Base-by-base conservation (phyloP, 352 stramenopile genomes). In the Globisporangium iwayamae region DNA sequence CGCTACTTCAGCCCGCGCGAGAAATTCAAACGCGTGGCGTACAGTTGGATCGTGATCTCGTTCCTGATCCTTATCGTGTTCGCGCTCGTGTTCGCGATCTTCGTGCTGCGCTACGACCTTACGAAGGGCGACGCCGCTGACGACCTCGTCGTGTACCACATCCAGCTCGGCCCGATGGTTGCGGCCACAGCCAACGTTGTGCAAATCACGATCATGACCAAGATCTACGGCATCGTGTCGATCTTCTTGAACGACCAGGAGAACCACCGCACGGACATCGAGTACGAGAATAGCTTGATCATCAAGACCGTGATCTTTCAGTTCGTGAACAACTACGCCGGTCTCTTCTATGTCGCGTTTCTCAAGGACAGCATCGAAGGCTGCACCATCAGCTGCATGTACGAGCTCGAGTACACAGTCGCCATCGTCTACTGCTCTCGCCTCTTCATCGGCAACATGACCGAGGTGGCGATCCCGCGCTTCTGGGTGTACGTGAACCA, bases 261-360 rank as follows among this genome's bases (percentile, higher is more conserved):
- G 73, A 98, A 98, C 68, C 93, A 98, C 67, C 78, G 90, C 63
- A 97, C 89, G 7, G 76, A 96, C 65, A 76, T 84, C 57, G 81
- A 89, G 56, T 93, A 97, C 69, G 76, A 97, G 62, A 97, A 97
- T 74, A 96, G 86, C 70, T 66, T 98, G 46, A 97, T 98, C 62
- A 67, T 97, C 61, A 98, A 98, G 78, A 93, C 91, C 63, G 89
- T 98, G 60, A 85, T 98, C 52, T 98, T 98, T 72, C 93, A 98
- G 79, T 96, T 97, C 46, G 96, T 98, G 69, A 97, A 98, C 81
- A 96, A 96, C 66, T 98, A 98, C 76, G 78, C 96, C n/a, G 85
- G 83, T 56, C 71, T 98, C 47, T 97, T 98, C 70, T 98, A 98
- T 73, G 81, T 98, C 18, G 92, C 93, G 36, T 96, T 98, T 67